Evolutionary conservation across 2,329 filamentous ascomycete species (phyloP), one percentile per base, ranked within the genome.

Genomic region (Arthroderma sp.): DNA sequence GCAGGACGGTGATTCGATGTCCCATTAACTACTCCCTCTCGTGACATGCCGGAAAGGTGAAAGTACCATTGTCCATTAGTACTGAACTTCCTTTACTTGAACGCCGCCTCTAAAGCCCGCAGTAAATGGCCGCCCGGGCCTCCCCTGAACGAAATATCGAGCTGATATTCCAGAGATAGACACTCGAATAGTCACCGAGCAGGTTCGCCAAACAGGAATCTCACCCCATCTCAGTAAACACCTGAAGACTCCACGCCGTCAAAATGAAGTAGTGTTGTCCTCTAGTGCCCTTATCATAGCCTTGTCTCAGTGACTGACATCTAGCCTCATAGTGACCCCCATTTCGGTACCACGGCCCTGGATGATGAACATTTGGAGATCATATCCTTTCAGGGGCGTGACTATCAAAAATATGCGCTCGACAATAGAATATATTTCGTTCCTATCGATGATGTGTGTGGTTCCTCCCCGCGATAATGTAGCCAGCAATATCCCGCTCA

Each of bases 391-490:
- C 76, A 84, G 67, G 82, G 82, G 60, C 78, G 86, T 66, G 76
- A 79, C 51, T 89, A 82, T 67, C 86, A 89, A 63, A 78, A 78
- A 66, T 83, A 84, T 71, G 79, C 85, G 19, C 69, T 88, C 56
- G 77, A 83, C 31, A 81, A 85, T 63, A 76, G 75, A 37, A 79
- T 81, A 61, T 87, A 86, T 67, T 84, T 86, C 63, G 80, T 76
- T 49, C 86, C 86, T 7, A 76, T 86, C 58, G 86, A 89, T 66
- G 84, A 88, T 76, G 86, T 87, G 76, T 64, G 72, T 31, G 9
- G 37, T 35, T 28, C 8, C 15, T 33, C 15, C 33, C 7, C 6
- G 7, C 8, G 13, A 51, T 17, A 15, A 19, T 23, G 8, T 28
- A 54, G 4, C 4, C n/a, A 35, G 23, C 25, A 31, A 17, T 9